Conservation (phyloP, 176 grass and related monocot species). For the maize (Zea mays) region DNA sequence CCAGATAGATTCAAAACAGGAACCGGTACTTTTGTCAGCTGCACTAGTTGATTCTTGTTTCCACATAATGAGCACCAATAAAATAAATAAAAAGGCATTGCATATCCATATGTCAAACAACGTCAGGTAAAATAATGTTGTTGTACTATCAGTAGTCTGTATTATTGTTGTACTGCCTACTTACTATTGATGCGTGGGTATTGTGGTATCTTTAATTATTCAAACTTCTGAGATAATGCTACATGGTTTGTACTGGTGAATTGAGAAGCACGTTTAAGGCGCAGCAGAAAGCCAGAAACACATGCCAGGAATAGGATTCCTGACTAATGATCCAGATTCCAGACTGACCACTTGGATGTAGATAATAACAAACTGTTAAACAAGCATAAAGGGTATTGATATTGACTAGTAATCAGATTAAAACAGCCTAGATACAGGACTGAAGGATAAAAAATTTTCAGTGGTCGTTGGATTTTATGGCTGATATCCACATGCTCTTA, state of each 20-base stretch:
- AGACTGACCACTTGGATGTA: background rate
- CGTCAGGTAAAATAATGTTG: slow-evolving; percentile 2
- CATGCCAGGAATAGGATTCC: background rate
- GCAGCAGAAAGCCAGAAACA: slow-evolving; percentile 1
- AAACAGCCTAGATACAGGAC: background rate
- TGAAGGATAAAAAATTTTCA: background rate
- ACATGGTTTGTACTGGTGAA: background rate
- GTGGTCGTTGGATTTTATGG: background rate
- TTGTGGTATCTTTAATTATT: slow-evolving; percentile 2
- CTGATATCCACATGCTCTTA: slow-evolving; percentile 22
- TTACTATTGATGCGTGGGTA: background rate
- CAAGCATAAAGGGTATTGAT: background rate
- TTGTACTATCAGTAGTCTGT: background rate
- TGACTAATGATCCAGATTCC: background rate
- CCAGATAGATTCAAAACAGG: background rate
- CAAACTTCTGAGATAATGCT: background rate
- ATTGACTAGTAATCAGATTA: background rate
- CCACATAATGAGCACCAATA: background rate
- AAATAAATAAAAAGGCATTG: background rate
- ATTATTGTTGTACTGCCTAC: slow-evolving; percentile 11
- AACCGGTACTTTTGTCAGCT: background rate
- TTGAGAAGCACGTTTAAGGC: background rate
- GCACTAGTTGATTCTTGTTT: slow-evolving; percentile 16
- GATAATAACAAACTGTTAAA: background rate
- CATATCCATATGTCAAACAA: slow-evolving; percentile 14